Evolutionary conservation across 2,329 filamentous ascomycete species (phyloP).

Genomic region (Paracamarosporium sp.): DNA sequence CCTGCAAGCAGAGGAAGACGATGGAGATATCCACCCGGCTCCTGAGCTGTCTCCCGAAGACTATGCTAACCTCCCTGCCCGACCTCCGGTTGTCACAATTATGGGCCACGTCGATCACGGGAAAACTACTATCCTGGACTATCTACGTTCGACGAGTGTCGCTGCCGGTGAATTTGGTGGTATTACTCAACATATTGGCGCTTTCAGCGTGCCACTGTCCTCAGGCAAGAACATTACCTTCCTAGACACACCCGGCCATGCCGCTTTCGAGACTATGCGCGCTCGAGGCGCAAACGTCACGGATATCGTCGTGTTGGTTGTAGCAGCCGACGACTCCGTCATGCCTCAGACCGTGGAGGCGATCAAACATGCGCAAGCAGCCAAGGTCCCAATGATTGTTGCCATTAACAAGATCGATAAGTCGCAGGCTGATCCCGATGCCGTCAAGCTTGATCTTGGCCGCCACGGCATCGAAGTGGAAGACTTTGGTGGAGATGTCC

Average conservation of each 20-base stretch:
- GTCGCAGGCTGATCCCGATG: constrained; percentile 77
- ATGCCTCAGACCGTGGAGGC: constrained; percentile 97
- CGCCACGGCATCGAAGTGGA: constrained; percentile 88
- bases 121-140: constrained; percentile 96
- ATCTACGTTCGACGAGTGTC: constrained; percentile 88
- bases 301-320: constrained; percentile 94
- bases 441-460: constrained; percentile 87
- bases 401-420: constrained; percentile 98
- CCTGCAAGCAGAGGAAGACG: constrained; percentile 66
- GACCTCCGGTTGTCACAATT: constrained; percentile 95
- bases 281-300: constrained; percentile 95
- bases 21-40: constrained; percentile 75
- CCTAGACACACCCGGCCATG: constrained; percentile 94
- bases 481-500: constrained; percentile 92
- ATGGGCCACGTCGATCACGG: constrained; percentile 99
- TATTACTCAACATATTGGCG: constrained; percentile 98
- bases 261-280: constrained; percentile 94
- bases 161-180: constrained; percentile 92
- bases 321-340: constrained; percentile 95
- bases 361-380: constrained; percentile 86
- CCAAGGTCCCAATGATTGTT: constrained; percentile 93
- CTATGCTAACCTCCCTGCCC: constrained; percentile 70
- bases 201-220: constrained; percentile 86
- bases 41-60: constrained; percentile 58
- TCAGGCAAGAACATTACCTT: constrained; percentile 93